Percentiles rank a stretch among this genome's conserved stretches.
Conservation (phyloP, 306 rosid species). For the Delonix regia region DNA sequence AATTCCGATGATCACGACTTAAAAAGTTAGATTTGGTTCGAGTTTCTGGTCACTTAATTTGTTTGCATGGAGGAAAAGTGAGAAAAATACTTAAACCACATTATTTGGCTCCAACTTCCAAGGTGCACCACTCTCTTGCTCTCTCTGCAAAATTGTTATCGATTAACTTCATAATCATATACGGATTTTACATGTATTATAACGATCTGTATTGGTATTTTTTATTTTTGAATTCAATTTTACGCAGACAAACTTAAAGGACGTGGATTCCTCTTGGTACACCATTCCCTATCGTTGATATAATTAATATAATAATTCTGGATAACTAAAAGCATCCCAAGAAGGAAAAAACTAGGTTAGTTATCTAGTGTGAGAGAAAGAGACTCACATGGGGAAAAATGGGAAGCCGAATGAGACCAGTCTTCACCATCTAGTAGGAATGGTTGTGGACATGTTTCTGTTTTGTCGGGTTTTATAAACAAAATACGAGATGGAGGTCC, state of each 20-base stretch:
- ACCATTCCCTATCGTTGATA: neutral
- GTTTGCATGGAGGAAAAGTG: neutral
- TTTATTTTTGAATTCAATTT: neutral
- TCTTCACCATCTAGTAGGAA: constrained; percentile 7
- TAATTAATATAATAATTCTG: neutral
- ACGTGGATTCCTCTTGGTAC: neutral
- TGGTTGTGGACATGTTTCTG: constrained; percentile 41
- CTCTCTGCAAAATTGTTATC: neutral
- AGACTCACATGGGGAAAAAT: constrained; percentile 2
- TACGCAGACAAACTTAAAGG: neutral
- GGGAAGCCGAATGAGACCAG: neutral
- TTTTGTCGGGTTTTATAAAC: constrained; percentile 31
- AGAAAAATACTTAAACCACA: neutral
- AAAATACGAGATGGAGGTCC: neutral
- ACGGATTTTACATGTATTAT: neutral
- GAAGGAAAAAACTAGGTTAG: neutral
- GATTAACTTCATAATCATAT: neutral
- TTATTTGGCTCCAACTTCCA: neutral
- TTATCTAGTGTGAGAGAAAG: neutral
- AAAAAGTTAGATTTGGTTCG: neutral
- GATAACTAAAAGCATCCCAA: neutral
- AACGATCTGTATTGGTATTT: neutral
- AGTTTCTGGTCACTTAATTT: neutral
- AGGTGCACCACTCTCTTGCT: neutral
- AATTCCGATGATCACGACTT: neutral